Conservation (phyloP, 1,284 basidiomycete species). For the Ganoderma boninense region DNA sequence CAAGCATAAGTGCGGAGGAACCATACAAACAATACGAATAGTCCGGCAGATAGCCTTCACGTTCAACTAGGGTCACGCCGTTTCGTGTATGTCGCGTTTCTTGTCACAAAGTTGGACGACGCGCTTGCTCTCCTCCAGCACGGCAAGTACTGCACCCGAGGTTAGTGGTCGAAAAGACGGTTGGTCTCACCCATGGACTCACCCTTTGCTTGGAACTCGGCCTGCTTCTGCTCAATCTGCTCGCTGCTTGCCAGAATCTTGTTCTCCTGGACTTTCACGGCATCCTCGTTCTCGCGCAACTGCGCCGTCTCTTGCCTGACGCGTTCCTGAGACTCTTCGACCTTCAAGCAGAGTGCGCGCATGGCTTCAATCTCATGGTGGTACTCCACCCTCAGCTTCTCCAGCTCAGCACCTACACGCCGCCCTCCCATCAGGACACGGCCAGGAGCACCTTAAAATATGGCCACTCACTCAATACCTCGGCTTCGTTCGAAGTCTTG, state of each 20-base stretch:
- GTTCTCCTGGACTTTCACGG: slow-evolving; percentile 61
- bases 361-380: slow-evolving; percentile 67
- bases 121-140: slow-evolving; percentile 64
- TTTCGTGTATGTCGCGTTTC: slow-evolving; percentile 47
- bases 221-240: slow-evolving; percentile 64
- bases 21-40: slow-evolving; percentile 14
- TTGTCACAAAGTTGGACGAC: slow-evolving; percentile 55
- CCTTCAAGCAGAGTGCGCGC: slow-evolving; percentile 60
- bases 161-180: not conserved
- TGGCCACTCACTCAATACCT: slow-evolving; percentile 59
- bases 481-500: slow-evolving; percentile 59
- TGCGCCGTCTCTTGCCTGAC: slow-evolving; percentile 64
- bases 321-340: slow-evolving; percentile 60
- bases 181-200: slow-evolving; percentile 22
- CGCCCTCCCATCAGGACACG: not conserved
- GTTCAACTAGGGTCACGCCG: slow-evolving; percentile 16
- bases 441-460: not conserved
- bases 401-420: slow-evolving; percentile 60
- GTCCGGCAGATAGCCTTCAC: slow-evolving; percentile 6
- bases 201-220: slow-evolving; percentile 66
- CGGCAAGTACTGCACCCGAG: slow-evolving; percentile 56
- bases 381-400: slow-evolving; percentile 61
- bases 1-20: slow-evolving; percentile 1
- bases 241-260: slow-evolving; percentile 59
- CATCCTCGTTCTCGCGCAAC: slow-evolving; percentile 57